Base-by-base conservation (phyloP, 306 rosid genomes). In the Vigna angularis region DNA sequence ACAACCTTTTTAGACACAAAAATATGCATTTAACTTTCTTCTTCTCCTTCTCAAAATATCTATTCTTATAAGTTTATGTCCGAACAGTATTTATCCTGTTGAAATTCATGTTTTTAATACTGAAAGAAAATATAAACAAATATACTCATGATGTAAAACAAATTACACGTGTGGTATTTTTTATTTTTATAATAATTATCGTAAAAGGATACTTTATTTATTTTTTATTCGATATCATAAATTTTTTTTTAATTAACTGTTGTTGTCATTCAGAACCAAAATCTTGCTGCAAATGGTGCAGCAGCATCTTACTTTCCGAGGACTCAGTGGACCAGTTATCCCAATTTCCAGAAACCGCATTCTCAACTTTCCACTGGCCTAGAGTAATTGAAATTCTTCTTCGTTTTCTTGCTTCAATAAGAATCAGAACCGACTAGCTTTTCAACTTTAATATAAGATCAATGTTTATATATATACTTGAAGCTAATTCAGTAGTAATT, bases 241-340 rank as follows among this genome's bases (percentile, higher is more conserved):
- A 26, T 26, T 26, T 26, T 26, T 26, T 26, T 36, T 71, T 42
- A 75, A 50, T 64, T 34, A 44, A 34, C 18, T 9, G 4, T 48
- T 50, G 63, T 75, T 59, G 30, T 59, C 26, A 38, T 30, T 53
- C 34, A 77, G 81, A 78, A 26, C 6, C 58, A 61, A 7, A 51
- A 16, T 47, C 73, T 64, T 40, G 56, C 2, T 40, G 58, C 30
- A 66, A 45, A 6, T 52, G 70, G 10, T 20, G 77, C 32, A 71
- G 32, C 55, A 3, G 3, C 17, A 42, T n/a, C 40, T 4, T 44
- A 4, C 53, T 22, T 32, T 64, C 52, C 64, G 3, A 36, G 4
- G 28, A 47, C 79, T 30, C 50, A 28, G 50, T n/a, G 71, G 70
- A 11, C 10, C 28, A 47, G 32, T 30, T 49, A 17, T 63, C 62